Conservation (phyloP, 1,284 basidiomycete species). For the Agaricales sp. region DNA sequence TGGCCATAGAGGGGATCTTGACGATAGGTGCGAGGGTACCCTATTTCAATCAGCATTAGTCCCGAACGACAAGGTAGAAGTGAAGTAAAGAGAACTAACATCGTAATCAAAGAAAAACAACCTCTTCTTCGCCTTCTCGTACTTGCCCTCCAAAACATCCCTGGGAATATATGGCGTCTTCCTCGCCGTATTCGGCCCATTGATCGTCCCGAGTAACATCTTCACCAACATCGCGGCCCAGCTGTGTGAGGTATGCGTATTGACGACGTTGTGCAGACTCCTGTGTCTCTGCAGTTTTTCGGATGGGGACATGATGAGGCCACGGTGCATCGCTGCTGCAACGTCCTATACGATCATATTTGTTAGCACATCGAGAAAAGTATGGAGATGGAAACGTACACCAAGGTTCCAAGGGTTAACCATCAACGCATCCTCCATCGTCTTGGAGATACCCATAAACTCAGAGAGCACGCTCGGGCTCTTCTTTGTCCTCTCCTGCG, state of each 20-base stretch:
- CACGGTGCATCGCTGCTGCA: constrained; percentile 88
- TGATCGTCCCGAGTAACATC: constrained; percentile 80
- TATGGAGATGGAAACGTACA: constrained; percentile 29
- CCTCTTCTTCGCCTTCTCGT: constrained; percentile 70
- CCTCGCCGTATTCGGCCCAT: constrained; percentile 74
- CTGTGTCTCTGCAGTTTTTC: constrained; percentile 78
- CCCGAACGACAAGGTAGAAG: not conserved
- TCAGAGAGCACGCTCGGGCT: constrained; percentile 89
- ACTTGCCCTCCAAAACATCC: constrained; percentile 51
- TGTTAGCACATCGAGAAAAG: constrained; percentile 4
- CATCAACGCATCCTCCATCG: constrained; percentile 75
- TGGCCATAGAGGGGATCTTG: constrained; percentile 83
- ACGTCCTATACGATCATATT: constrained; percentile 57
- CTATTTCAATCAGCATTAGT: constrained; percentile 26
- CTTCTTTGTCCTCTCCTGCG: constrained; percentile 76
- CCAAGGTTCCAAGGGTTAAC: constrained; percentile 88
- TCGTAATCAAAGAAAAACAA: constrained; percentile 97
- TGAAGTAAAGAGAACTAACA: constrained; percentile 32
- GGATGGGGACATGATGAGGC: constrained; percentile 69
- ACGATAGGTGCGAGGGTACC: constrained; percentile 97
- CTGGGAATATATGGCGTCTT: constrained; percentile 81
- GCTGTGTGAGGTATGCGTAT: constrained; percentile 92
- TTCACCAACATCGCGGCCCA: constrained; percentile 91
- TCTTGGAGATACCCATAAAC: constrained; percentile 93
- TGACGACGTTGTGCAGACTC: constrained; percentile 75